These are phyloP conservation scores for Candida chilensis DNA, from an alignment of 805 yeast species.

Conservation along the genomic window DNA sequence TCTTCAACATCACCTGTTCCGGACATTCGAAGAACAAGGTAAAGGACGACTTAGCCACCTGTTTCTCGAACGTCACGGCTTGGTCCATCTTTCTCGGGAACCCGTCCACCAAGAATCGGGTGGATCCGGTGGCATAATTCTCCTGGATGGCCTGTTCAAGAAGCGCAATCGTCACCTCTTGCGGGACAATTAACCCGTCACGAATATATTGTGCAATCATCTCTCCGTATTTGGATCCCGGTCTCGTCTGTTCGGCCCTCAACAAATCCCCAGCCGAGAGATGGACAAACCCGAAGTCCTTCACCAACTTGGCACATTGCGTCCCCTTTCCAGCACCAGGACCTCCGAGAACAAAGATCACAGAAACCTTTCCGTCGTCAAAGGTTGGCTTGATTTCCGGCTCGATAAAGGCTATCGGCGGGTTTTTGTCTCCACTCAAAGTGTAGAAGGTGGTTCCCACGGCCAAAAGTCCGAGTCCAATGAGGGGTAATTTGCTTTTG, in stretches of 20 bases:
- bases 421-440: too few species aligned
- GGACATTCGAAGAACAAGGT: slow-evolving; percentile 78
- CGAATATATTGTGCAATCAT: slow-evolving; percentile 76
- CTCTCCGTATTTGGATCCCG: slow-evolving; percentile 77
- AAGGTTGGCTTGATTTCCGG: slow-evolving; percentile 35
- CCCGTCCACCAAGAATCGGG: slow-evolving; percentile 82
- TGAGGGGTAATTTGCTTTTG: too few species aligned
- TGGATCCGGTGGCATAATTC: slow-evolving; percentile 35
- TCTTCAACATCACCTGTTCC: slow-evolving; percentile 70
- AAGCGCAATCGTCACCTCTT: slow-evolving; percentile 78
- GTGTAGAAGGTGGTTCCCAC: slow-evolving; percentile 20
- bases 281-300: slow-evolving; percentile 76
- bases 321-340: slow-evolving; percentile 99
- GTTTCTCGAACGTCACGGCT: slow-evolving; percentile 84
- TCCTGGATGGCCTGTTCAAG: slow-evolving; percentile 71
- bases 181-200: slow-evolving; percentile 91
- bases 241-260: slow-evolving; percentile 83
- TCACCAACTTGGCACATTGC: slow-evolving; percentile 81
- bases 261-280: slow-evolving; percentile 94
- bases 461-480: slow-evolving; percentile 15
- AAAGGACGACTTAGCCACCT: slow-evolving; percentile 60
- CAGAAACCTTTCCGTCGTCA: slow-evolving; percentile 58
- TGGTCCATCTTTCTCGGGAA: slow-evolving; percentile 99
- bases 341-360: slow-evolving; percentile 89
- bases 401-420: slow-evolving; percentile 40